phyloP scores from a whole-genome alignment of 805 yeast species.

The Yueomyces sinensis region DNA sequence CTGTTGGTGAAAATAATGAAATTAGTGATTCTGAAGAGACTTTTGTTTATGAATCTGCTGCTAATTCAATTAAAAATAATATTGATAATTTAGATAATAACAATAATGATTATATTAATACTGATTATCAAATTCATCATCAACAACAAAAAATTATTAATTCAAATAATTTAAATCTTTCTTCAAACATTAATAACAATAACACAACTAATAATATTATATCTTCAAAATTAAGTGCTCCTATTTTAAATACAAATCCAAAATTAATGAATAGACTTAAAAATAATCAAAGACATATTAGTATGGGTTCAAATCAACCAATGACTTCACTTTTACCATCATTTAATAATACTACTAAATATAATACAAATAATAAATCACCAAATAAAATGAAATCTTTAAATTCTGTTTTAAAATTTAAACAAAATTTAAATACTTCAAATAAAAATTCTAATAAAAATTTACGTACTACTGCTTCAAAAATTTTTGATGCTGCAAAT shows the following conservation, averaged over 20 bases:
- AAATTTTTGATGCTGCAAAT: conserved; percentile 51
- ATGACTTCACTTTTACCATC: no score
- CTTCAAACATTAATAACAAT: background rate
- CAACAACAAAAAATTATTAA: conserved; percentile 1
- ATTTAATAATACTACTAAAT: conserved; percentile 17
- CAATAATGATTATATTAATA: conserved; percentile 3
- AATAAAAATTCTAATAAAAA: conserved; percentile 12
- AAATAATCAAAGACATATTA: conserved; percentile 22
- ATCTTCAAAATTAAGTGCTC: conserved; percentile 22
- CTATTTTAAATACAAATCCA: conserved; percentile 15
- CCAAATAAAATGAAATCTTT: conserved; percentile 18
- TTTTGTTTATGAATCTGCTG: conserved; percentile 69
- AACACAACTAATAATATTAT: conserved; percentile 12
- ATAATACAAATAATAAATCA: conserved; percentile 10
- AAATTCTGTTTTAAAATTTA: conserved; percentile 6
- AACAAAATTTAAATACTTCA: background rate
- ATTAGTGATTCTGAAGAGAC: conserved; percentile 88
- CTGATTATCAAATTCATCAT: no score
- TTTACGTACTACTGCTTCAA: conserved; percentile 56
- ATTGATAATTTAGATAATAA: conserved; percentile 1
- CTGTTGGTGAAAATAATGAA: conserved; percentile 82
- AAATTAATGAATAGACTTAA: conserved; percentile 14
- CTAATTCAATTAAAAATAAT: conserved; percentile 19
- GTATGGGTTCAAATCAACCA: conserved; percentile 23
- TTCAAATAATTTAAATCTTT: background rate